Conservation (phyloP, 306 rosid species). For the Trifolium repens region DNA sequence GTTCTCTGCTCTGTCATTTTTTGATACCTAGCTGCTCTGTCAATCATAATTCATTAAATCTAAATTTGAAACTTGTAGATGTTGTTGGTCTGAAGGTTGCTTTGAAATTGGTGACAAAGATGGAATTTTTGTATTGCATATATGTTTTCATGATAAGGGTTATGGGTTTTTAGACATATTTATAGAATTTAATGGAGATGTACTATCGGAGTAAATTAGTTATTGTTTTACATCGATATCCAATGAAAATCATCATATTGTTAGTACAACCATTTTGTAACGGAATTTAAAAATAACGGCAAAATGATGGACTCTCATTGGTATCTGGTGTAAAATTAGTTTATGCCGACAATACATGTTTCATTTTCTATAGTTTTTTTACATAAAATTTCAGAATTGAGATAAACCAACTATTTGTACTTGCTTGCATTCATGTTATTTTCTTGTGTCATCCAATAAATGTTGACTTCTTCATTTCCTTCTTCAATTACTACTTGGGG, state of each 20-base stretch:
- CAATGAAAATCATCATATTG: not conserved
- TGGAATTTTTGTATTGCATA: not conserved
- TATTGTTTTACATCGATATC: not conserved
- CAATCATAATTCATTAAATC: not conserved
- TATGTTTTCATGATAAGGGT: not conserved
- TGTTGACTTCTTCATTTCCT: not conserved
- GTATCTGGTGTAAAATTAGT: no score
- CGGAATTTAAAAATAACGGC: no score
- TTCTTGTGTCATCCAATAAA: not conserved
- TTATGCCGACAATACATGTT: not conserved
- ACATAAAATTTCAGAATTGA: not conserved
- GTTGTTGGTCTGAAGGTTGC: not conserved
- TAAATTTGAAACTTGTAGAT: not conserved
- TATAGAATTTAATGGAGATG: not conserved
- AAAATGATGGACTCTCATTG: not conserved
- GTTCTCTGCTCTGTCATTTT: conserved; percentile 20
- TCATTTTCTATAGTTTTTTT: no score
- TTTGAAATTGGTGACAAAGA: not conserved
- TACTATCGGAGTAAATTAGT: not conserved
- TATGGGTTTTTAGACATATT: not conserved
- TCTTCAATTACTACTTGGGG: not conserved
- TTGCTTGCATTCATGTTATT: not conserved
- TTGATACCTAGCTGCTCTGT: not conserved
- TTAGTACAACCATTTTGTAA: no score
- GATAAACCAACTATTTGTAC: not conserved